phyloP scores from a whole-genome alignment of 208 protist genomes.

The Lotmaria passim region DNA sequence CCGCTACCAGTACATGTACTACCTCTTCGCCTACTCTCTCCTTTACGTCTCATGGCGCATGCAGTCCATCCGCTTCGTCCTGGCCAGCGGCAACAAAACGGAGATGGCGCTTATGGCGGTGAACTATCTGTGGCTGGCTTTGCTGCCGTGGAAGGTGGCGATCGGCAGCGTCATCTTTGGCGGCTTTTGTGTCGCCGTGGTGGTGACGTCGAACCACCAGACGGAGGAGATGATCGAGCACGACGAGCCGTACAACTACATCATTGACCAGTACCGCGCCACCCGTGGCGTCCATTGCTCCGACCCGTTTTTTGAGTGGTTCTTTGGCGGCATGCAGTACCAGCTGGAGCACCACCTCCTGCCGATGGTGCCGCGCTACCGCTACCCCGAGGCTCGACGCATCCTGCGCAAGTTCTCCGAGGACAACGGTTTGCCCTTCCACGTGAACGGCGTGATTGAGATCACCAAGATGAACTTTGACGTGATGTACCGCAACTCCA shows the following conservation, averaged over 20 bases:
- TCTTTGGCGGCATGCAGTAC: constrained; percentile 89
- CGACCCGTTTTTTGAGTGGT: constrained; percentile 79
- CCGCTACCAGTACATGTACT: constrained; percentile 76
- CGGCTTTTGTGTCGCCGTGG: constrained; percentile 73
- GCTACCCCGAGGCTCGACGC: constrained; percentile 62
- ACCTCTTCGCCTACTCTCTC: constrained; percentile 70
- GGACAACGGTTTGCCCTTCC: constrained; percentile 74
- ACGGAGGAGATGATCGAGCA: constrained; percentile 81
- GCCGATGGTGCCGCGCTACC: constrained; percentile 70
- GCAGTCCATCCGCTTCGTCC: constrained; percentile 69
- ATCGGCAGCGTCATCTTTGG: constrained; percentile 72
- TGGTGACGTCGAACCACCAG: constrained; percentile 84
- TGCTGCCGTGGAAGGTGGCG: constrained; percentile 67
- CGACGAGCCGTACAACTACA: constrained; percentile 77
- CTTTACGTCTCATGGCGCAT: constrained; percentile 83
- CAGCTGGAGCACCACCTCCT: constrained; percentile 89
- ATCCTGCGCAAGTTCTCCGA: constrained; percentile 79
- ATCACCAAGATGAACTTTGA: constrained; percentile 79
- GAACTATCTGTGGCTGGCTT: constrained; percentile 75
- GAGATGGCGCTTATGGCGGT: constrained; percentile 62
- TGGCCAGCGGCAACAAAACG: constrained; percentile 62
- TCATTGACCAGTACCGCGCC: constrained; percentile 77
- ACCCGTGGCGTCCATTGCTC: constrained; percentile 75
- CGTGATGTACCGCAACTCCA: constrained; percentile 48
- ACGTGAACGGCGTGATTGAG: constrained; percentile 62